These are phyloP conservation scores for Urtica urens DNA, from an alignment of 306 rosid genomes.

Conservation along the genomic window DNA sequence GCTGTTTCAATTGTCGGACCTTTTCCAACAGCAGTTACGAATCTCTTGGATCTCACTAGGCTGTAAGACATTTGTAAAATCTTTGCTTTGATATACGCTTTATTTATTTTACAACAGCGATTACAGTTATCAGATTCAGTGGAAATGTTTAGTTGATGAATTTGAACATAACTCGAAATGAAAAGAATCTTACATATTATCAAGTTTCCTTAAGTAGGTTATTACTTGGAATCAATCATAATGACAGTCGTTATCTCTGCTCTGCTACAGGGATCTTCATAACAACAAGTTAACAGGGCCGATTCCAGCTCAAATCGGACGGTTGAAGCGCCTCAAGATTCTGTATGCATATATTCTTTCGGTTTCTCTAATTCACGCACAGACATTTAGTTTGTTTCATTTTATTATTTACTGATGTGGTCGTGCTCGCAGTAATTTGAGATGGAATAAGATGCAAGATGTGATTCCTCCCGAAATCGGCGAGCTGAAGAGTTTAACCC, in stretches of 20 bases:
- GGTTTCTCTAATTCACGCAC: no score
- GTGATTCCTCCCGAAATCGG: slow-evolving; percentile 94
- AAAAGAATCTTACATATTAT: no score
- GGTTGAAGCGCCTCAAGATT: slow-evolving; percentile 86
- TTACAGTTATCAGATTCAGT: no score
- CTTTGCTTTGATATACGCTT: neutral
- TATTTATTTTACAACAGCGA: no score
- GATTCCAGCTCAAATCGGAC: slow-evolving; percentile 93
- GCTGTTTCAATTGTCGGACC: slow-evolving; percentile 98
- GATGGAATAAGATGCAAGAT: slow-evolving; percentile 98
- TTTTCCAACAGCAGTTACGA: slow-evolving; percentile 96
- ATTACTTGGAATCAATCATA: no score
- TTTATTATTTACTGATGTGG: slow-evolving; percentile 4
- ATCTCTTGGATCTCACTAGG: slow-evolving; percentile 90
- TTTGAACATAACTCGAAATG: no score
- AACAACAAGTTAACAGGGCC: slow-evolving; percentile 98
- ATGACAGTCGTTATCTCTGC: slow-evolving; percentile 7
- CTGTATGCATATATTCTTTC: slow-evolving; percentile 38
- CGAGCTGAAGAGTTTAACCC: slow-evolving; percentile 87
- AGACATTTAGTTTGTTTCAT: no score
- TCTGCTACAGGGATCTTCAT: slow-evolving; percentile 75
- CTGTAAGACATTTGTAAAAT: slow-evolving; percentile 41
- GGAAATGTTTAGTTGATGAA: no score
- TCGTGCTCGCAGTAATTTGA: slow-evolving; percentile 54
- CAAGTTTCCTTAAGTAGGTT: no score